These are phyloP conservation scores for Solanum aculeatissimum DNA, from an alignment of 305 asterid species.

Conservation along the genomic window DNA sequence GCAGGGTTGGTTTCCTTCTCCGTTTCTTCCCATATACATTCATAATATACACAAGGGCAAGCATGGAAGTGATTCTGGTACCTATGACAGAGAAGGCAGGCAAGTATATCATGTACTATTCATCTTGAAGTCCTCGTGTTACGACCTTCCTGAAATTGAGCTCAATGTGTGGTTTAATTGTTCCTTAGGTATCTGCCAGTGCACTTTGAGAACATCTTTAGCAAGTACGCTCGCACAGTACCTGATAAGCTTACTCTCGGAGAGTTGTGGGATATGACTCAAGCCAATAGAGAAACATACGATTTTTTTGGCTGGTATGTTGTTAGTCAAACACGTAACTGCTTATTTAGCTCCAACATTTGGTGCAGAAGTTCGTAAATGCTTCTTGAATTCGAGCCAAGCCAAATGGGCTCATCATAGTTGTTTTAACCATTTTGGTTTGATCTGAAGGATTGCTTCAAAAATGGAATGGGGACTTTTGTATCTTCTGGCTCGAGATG, in stretches of 20 bases:
- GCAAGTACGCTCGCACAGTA: conserved; percentile 45
- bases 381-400: not conserved
- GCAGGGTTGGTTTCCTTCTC: conserved; percentile 73
- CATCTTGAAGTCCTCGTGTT: not conserved
- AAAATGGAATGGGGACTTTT: conserved; percentile 57
- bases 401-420: not conserved
- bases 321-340: not conserved
- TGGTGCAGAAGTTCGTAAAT: not conserved
- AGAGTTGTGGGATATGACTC: conserved; percentile 70
- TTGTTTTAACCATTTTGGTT: not conserved
- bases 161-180: not conserved
- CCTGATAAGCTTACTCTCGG: conserved; percentile 59
- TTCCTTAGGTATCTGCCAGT: conserved; percentile 38
- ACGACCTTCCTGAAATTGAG: not conserved
- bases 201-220: conserved; percentile 61
- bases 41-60: conserved; percentile 58
- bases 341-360: not conserved
- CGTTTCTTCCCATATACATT: conserved; percentile 55
- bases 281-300: conserved; percentile 39
- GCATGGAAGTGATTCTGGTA: conserved; percentile 69
- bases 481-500: conserved; percentile 55
- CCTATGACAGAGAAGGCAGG: conserved; percentile 75
- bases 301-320: conserved; percentile 61
- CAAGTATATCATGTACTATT: not conserved
- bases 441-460: conserved; percentile 30